Evolutionary conservation across 2,329 filamentous ascomycete genomes (phyloP).

Genomic region (Pseudopithomyces maydicus): DNA sequence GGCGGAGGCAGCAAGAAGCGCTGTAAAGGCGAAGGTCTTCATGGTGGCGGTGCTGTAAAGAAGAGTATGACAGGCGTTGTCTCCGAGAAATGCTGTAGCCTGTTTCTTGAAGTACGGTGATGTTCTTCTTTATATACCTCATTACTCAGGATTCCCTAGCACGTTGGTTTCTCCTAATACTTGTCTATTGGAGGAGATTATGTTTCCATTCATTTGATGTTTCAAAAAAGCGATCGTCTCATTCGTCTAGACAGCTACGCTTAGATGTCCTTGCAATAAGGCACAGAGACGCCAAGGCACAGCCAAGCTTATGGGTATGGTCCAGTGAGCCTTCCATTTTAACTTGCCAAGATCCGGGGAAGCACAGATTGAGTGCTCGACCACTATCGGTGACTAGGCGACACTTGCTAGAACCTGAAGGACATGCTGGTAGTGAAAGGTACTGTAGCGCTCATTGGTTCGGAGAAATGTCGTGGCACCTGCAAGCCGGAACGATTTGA

Average conservation of each 20-base stretch:
- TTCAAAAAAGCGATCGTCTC: background rate
- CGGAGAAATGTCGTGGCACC: background rate
- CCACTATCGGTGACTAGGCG: slow-evolving; percentile 2
- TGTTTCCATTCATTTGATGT: background rate
- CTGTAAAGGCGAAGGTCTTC: slow-evolving; percentile 34
- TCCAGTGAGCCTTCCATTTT: background rate
- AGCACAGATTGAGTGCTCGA: background rate
- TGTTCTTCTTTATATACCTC: background rate
- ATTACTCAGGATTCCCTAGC: background rate
- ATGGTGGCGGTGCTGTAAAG: slow-evolving; percentile 21
- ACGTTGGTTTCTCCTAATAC: too few relatives aligned
- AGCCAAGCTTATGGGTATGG: background rate
- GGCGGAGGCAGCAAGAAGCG: slow-evolving; percentile 28
- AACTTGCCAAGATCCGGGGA: slow-evolving; percentile 5
- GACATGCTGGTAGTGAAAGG: background rate
- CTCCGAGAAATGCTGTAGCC: background rate
- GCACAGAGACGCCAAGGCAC: background rate
- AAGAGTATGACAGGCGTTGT: too few relatives aligned
- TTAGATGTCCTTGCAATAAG: background rate
- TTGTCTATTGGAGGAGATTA: slow-evolving; percentile 1
- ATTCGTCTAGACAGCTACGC: background rate
- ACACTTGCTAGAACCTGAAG: background rate
- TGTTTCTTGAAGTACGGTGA: background rate
- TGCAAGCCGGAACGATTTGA: background rate
- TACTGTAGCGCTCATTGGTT: background rate